Evolutionary conservation across 805 yeast species (phyloP), one percentile per base, ranked within the genome.

Genomic region (Torulaspora maleeae): DNA sequence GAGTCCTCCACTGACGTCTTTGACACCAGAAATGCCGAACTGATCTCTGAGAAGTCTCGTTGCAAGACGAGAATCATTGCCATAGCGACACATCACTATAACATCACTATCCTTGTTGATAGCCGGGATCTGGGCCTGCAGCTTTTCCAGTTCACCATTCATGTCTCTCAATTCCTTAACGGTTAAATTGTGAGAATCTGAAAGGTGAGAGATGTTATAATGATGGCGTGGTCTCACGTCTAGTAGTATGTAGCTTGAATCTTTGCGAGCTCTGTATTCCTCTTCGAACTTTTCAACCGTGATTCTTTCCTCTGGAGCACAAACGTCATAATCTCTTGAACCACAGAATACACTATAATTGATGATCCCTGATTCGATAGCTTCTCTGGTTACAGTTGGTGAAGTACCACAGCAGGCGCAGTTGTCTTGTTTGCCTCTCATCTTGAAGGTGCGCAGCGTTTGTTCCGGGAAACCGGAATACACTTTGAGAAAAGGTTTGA

Each of bases 11-110:
- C 61, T 69, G 4, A 91, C 71, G 60, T 91, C 96, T 41, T 66
- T 74, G 0, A 79, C 86, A 15, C 75, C 63, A 0, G 57, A 46
- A 13, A 78, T 65, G 0, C 79, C 78, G 36, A 76, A 69, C 1
- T 72, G 70, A 19, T 76, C 77, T 40, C 74, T 70, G 37, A 90
- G 63, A 36, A 72, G 66, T 45, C 72, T 64, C 1, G 85, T 81
- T 0, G 96, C 95, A 13, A 79, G 63, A 56, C 86, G 89, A 0
- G 98, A 90, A 61, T 93, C 98, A 62, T 87, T 89, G 8, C 99
- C 99, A 59, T 74, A 81, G 27, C 97, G 73, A 64, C 99, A 93
- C 15, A 91, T 71, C 0, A 88, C 84, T 44, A 73, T 75, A 0
- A 85, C 61, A 3, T 67, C 68, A 27, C 62, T 58, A 4, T 53